phyloP scores from a whole-genome alignment of 2,329 filamentous ascomycete genomes.

The Colletotrichum salicis region DNA sequence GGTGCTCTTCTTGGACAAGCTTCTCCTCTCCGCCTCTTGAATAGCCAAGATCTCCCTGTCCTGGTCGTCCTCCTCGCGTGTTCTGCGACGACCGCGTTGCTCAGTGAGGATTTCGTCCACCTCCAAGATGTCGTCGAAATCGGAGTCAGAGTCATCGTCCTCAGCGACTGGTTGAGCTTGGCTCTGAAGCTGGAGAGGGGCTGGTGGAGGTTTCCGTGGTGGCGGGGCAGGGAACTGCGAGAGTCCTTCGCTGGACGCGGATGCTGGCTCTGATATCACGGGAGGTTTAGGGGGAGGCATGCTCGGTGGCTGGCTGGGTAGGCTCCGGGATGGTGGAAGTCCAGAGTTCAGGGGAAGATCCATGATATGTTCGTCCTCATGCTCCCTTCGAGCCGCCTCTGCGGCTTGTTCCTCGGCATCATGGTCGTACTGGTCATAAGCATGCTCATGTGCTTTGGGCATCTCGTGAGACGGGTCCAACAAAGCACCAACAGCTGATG shows the following conservation, averaged over 20 bases:
- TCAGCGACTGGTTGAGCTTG: slow-evolving; percentile 53
- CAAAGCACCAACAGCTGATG: slow-evolving; percentile 60
- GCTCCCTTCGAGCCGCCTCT: slow-evolving; percentile 57
- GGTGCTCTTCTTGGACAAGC: slow-evolving; percentile 79
- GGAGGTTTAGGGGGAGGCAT: slow-evolving; percentile 64
- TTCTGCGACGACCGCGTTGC: slow-evolving; percentile 81
- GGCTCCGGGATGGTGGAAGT: slow-evolving; percentile 66
- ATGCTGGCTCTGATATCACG: slow-evolving; percentile 54
- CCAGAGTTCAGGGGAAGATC: slow-evolving; percentile 62
- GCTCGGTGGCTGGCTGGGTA: slow-evolving; percentile 63
- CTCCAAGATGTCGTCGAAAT: slow-evolving; percentile 83
- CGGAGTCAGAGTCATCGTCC: slow-evolving; percentile 78
- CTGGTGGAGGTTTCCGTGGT: slow-evolving; percentile 83
- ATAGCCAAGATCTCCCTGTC: slow-evolving; percentile 76
- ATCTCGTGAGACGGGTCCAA: slow-evolving; percentile 68
- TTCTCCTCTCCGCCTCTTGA: slow-evolving; percentile 76
- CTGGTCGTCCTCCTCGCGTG: slow-evolving; percentile 86
- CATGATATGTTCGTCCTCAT: slow-evolving; percentile 52
- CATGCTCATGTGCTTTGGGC: slow-evolving; percentile 70
- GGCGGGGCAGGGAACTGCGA: slow-evolving; percentile 68
- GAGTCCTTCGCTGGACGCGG: slow-evolving; percentile 56
- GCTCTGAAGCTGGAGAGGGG: slow-evolving; percentile 78
- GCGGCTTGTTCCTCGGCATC: slow-evolving; percentile 62
- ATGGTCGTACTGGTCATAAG: slow-evolving; percentile 65
- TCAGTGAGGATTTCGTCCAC: slow-evolving; percentile 71